Percentiles rank a stretch among this genome's conserved stretches.
Evolutionary conservation across 371 early-diverging fungal genomes (phyloP).

Genomic region (Catenaria anguillulae): DNA sequence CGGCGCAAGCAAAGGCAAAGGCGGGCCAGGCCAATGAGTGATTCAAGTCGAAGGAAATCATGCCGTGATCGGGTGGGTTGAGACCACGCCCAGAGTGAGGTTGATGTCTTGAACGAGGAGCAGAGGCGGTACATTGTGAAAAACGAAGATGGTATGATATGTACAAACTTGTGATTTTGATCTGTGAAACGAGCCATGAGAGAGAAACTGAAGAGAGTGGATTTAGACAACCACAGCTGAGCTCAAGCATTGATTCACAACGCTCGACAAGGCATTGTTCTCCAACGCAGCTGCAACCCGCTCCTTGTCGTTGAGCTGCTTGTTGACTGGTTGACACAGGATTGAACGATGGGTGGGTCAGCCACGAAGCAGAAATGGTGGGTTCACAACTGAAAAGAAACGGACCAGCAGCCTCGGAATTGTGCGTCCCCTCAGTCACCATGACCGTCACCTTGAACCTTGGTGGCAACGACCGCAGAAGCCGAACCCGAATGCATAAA

Average conservation of each 20-base stretch:
- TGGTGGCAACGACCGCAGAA: slow-evolving; percentile 69
- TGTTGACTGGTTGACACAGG: slow-evolving; percentile 53
- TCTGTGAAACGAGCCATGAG: not conserved
- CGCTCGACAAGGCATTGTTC: slow-evolving; percentile 80
- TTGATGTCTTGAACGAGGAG: too few species aligned
- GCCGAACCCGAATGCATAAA: slow-evolving; percentile 84
- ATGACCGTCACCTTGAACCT: slow-evolving; percentile 82
- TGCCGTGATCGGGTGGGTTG: too few species aligned
- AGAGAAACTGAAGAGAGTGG: too few species aligned
- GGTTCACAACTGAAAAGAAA: not conserved
- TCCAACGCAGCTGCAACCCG: slow-evolving; percentile 98
- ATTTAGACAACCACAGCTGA: not conserved
- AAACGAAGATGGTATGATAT: too few species aligned
- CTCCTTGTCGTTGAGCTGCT: slow-evolving; percentile 98
- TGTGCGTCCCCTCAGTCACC: slow-evolving; percentile 90
- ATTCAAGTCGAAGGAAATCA: too few species aligned
- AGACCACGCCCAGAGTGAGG: too few species aligned
- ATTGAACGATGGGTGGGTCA: not conserved
- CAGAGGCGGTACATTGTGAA: too few species aligned
- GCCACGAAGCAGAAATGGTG: not conserved
- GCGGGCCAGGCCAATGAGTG: too few species aligned
- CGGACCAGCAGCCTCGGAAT: slow-evolving; percentile 67
- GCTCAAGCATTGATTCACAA: slow-evolving; percentile 74
- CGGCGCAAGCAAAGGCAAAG: too few species aligned
- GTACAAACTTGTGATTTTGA: too few species aligned